Conservation (phyloP, 805 yeast genomes). For the Candida namnaoensis region DNA sequence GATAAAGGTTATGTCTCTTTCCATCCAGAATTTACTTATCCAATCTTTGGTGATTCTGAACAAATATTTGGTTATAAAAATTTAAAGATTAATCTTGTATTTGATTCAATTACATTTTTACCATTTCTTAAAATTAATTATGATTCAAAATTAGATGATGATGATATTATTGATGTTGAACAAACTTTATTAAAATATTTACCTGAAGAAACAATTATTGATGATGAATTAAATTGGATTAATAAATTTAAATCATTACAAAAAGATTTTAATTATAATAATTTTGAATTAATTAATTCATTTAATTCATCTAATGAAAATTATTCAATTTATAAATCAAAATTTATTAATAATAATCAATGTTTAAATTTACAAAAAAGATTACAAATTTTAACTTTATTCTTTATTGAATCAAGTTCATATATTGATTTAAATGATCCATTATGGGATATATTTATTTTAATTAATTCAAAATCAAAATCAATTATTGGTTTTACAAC, state of each 20-base stretch:
- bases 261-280: slow-evolving; percentile 26
- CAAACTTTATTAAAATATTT: slow-evolving; percentile 45
- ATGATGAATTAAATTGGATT: slow-evolving; percentile 65
- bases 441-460: slow-evolving; percentile 70
- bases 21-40: slow-evolving; percentile 79
- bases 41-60: slow-evolving; percentile 89
- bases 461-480: slow-evolving; percentile 27
- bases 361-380: slow-evolving; percentile 46
- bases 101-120: slow-evolving; percentile 64
- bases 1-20: slow-evolving; percentile 54
- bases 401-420: slow-evolving; percentile 92
- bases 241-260: slow-evolving; percentile 43
- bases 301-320: slow-evolving; percentile 27
- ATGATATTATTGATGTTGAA: slow-evolving; percentile 47
- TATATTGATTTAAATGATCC: slow-evolving; percentile 71
- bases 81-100: slow-evolving; percentile 55
- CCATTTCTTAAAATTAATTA: slow-evolving; percentile 64
- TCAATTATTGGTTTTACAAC: slow-evolving; percentile 75
- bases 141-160: slow-evolving; percentile 35
- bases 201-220: slow-evolving; percentile 51
- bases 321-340: slow-evolving; percentile 42
- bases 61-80: slow-evolving; percentile 78
- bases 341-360: slow-evolving; percentile 13
- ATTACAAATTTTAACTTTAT: slow-evolving; percentile 68
- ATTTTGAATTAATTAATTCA: slow-evolving; percentile 20